A percentile compares a stretch with the other conserved stretches of the same genome.
These are phyloP conservation scores for Salisapilia sapeloensis DNA, from an alignment of 352 stramenopile species.

Conservation along the genomic window DNA sequence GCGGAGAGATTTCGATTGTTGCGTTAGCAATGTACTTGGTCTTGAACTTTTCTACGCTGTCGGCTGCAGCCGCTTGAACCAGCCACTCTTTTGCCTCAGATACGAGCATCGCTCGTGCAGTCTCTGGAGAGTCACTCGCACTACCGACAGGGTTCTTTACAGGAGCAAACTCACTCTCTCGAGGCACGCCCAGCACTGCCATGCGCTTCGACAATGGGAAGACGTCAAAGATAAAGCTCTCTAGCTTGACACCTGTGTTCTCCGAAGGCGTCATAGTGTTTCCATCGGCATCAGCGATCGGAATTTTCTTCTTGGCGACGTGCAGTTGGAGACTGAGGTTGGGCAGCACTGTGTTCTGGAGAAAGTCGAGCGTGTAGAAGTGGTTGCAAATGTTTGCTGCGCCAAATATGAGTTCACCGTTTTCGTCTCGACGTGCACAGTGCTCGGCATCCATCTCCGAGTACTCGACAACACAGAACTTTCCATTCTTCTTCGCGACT, in stretches of 20 bases:
- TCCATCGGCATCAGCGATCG: constrained; percentile 70
- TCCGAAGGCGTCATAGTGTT: constrained; percentile 55
- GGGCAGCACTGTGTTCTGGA: constrained; percentile 78
- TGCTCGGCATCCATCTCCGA: constrained; percentile 84
- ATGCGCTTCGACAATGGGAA: constrained; percentile 90
- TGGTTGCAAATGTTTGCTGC: constrained; percentile 99
- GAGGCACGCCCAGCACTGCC: constrained; percentile 85
- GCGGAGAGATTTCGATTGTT: constrained; percentile 64
- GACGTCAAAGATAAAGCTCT: constrained; percentile 99
- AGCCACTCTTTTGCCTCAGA: constrained; percentile 57
- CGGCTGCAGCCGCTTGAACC: constrained; percentile 11
- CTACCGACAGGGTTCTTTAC: constrained; percentile 83
- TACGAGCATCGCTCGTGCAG: constrained; percentile 53
- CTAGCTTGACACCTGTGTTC: constrained; percentile 96
- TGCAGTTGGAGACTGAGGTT: constrained; percentile 85
- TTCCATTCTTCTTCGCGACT: constrained; percentile 60
- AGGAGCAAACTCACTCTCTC: constrained; percentile 85
- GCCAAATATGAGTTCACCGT: constrained; percentile 83
- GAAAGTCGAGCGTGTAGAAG: constrained; percentile 85
- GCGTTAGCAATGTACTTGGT: constrained; percentile 13
- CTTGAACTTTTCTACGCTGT: constrained; percentile 8
- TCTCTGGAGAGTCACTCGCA: constrained; percentile 71
- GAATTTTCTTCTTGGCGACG: constrained; percentile 96
- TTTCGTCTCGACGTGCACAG: constrained; percentile 35
- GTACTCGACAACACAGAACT: constrained; percentile 94